Base-by-base conservation (phyloP, 768 basidiomycete species). In the Tylopilus intermedius region DNA sequence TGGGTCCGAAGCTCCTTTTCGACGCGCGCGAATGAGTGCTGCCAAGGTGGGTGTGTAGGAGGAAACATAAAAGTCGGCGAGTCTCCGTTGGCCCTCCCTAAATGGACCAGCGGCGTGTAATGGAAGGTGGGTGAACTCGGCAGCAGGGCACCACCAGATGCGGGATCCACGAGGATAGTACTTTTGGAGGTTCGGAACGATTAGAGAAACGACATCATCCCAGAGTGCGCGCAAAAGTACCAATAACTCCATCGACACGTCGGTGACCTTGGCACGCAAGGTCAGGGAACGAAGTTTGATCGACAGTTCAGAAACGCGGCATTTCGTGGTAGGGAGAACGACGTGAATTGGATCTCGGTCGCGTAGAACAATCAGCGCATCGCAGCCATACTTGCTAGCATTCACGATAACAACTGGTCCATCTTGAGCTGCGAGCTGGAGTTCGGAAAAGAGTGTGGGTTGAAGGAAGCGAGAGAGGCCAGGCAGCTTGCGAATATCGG, bases 391-490 rank as follows among this genome's bases (percentile, higher is more conserved):
- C 37, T 38, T n/a, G 37, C 33, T 35, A 11, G 33, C 33, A 35
- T 35, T 35, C 33, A 35, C 33, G 33, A 35, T 35, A 11, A 14
- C 33, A 35, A 35, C 13, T 11, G 33, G 33, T 35, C 22, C 42
- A 15, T 15, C 42, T 8, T 7, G 4, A 27, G 42, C 27, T 27
- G 42, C 26, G 6, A n/a, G 8, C 8, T 15, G 27, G 42, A 44
- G 26, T 2, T 27, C 8, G 15, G 27, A n/a, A 14, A 42, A 44
- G 26, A 44, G 42, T 9, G 26, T 14, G 6, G 26, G 42, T 2
- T 26, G 24, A n/a, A 42, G 41, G 14, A 43, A 43, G 15, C 42
- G 42, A 14, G 42, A 43, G 2, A 70, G 65, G 4, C 62, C 60
- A 37, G 49, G 45, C 4, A 60, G 26, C 11, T 35, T 22, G 21